Percentiles rank a stretch among this genome's conserved stretches.
Conservation (phyloP, 805 yeast species). For the Saccharomycopsis fibuligera region DNA sequence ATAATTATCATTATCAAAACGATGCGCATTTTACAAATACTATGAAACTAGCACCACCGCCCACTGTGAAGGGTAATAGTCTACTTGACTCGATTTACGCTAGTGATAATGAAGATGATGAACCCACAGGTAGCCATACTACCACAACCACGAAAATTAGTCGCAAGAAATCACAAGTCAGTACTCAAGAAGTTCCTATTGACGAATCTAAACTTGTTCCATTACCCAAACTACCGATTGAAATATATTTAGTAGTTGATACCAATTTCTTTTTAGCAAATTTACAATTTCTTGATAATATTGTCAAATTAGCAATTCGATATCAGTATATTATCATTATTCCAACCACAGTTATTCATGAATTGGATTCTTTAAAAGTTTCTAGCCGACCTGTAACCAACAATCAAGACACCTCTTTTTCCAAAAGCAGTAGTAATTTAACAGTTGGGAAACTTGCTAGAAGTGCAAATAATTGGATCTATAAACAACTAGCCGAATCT, state of each 20-base stretch:
- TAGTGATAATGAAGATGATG: not conserved
- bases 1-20: not conserved
- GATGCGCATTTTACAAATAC: not conserved
- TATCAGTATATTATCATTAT: conserved; percentile 51
- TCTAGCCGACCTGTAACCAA: conserved; percentile 26
- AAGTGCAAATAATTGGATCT: conserved; percentile 75
- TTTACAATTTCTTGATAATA: conserved; percentile 47
- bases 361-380: conserved; percentile 76
- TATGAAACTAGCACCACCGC: not conserved
- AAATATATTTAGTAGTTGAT: conserved; percentile 51
- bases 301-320: conserved; percentile 34
- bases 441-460: conserved; percentile 57
- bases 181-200: too few species aligned
- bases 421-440: conserved; percentile 18
- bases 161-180: too few species aligned
- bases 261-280: conserved; percentile 80
- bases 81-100: not conserved
- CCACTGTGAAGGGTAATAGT: not conserved
- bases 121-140: too few species aligned
- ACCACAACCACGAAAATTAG: too few species aligned
- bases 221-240: not conserved
- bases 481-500: conserved; percentile 45
- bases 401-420: conserved; percentile 17
- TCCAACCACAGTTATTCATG: conserved; percentile 66
- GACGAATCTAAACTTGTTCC: not conserved